These are phyloP conservation scores for Penicillium steckii DNA, from an alignment of 495 filamentous ascomycete species.

Conservation along the genomic window DNA sequence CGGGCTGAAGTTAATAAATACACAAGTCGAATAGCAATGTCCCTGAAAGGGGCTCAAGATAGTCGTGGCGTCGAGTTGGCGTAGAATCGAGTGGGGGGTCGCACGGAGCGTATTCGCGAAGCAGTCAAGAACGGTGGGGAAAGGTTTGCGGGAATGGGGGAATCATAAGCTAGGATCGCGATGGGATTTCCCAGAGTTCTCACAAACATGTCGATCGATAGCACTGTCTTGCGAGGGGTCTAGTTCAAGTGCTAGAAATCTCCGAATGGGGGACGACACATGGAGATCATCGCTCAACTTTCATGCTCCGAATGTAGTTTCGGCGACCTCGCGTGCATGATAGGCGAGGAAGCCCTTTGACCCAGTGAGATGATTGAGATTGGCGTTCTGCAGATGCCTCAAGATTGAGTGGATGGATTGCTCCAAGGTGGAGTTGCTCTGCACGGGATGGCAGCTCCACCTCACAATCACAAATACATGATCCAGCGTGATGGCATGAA, in stretches of 20 bases:
- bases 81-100: slow-evolving; percentile 15
- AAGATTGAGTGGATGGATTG: slow-evolving; percentile 9
- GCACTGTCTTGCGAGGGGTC: background rate
- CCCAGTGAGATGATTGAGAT: slow-evolving; percentile 17
- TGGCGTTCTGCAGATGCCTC: slow-evolving; percentile 19
- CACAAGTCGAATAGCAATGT: slow-evolving; percentile 1
- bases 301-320: background rate
- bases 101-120: slow-evolving; percentile 17
- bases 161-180: slow-evolving; percentile 18
- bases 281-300: slow-evolving; percentile 1
- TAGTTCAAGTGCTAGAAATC: slow-evolving; percentile 5
- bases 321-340: slow-evolving; percentile 7
- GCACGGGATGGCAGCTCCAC: slow-evolving; percentile 17
- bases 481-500: background rate
- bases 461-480: background rate
- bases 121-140: slow-evolving; percentile 26
- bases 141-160: background rate
- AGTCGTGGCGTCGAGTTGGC: slow-evolving; percentile 9
- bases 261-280: slow-evolving; percentile 8
- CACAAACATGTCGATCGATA: slow-evolving; percentile 18
- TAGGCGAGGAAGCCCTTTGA: slow-evolving; percentile 9
- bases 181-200: slow-evolving; percentile 2
- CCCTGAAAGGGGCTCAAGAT: slow-evolving; percentile 5
- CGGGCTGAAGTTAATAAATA: slow-evolving; percentile 16
- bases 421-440: slow-evolving; percentile 5